Evolutionary conservation across 805 yeast genomes (phyloP).

Genomic region (Saccharomycopsis guyanensis): DNA sequence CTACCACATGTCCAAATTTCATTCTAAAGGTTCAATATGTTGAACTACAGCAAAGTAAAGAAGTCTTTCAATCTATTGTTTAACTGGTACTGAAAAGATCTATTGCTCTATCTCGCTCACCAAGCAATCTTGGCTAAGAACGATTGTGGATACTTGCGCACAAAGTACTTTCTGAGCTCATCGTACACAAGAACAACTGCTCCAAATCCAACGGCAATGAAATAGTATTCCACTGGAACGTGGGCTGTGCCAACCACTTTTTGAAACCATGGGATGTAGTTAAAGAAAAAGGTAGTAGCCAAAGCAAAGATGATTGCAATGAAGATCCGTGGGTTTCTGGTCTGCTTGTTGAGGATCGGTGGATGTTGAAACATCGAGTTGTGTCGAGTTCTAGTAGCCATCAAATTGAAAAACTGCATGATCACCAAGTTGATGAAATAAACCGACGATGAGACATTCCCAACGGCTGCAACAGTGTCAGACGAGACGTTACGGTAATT

Average conservation of each 20-base stretch:
- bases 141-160: slow-evolving; percentile 33
- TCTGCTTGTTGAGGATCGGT: slow-evolving; percentile 24
- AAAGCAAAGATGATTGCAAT: slow-evolving; percentile 32
- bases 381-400: slow-evolving; percentile 36
- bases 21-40: no score
- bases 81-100: no score
- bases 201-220: slow-evolving; percentile 41
- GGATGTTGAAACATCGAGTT: slow-evolving; percentile 36
- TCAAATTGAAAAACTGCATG: slow-evolving; percentile 39
- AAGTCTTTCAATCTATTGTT: no score
- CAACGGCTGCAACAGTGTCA: slow-evolving; percentile 24
- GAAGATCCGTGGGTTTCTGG: slow-evolving; percentile 29
- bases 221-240: slow-evolving; percentile 40
- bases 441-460: slow-evolving; percentile 34
- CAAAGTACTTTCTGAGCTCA: slow-evolving; percentile 34
- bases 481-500: slow-evolving; percentile 24
- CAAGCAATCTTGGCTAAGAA: slow-evolving; percentile 36
- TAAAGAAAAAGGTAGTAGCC: slow-evolving; percentile 34
- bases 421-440: slow-evolving; percentile 41
- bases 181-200: slow-evolving; percentile 33
- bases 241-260: slow-evolving; percentile 29
- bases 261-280: slow-evolving; percentile 36
- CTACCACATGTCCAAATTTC: no score
- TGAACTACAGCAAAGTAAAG: no score
- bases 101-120: no score